Base-by-base conservation (phyloP, 148 eudicot genomes). In the Drosera capensis region DNA sequence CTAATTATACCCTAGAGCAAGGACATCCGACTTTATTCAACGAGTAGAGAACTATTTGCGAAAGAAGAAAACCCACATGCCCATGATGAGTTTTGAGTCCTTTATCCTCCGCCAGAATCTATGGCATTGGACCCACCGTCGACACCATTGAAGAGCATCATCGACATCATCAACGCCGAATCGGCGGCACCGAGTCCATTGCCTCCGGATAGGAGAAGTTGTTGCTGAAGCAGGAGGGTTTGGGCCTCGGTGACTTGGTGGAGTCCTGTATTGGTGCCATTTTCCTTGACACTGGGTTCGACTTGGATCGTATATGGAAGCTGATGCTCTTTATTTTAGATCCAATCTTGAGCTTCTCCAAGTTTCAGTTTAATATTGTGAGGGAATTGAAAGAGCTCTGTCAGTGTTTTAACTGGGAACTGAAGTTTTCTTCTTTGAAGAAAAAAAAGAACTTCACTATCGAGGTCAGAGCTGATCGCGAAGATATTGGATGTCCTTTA, bases 61-160 rank as follows among this genome's bases (percentile, higher is more conserved):
- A 43, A 35, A 61, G 52, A 29, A 49, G 19, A 55, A 23, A 55
- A 52, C 94, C 75, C 72, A 92, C 95, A 78, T 92, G 95, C 66
- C 99, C 99, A 71, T 92, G 85, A 57, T 92, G 99, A 19, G 95
- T 81, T 77, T 92, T 92, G 77, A 92, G 62, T 47, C 99, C 99
- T 59, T 88, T 73, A 40, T 92, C 99, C 79, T 92, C 99, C 70
- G 85, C 99, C 58, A n/a, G n/a, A n/a, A n/a, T n/a, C n/a, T n/a
- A n/a, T n/a, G n/a, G n/a, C n/a, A n/a, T n/a, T n/a, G n/a, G n/a
- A n/a, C n/a, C n/a, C n/a, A n/a, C n/a, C n/a, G n/a, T n/a, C n/a
- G n/a, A n/a, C n/a, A n/a, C n/a, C n/a, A n/a, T n/a, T n/a, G n/a
- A n/a, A n/a, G n/a, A n/a, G n/a, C n/a, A n/a, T n/a, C n/a, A n/a